phyloP scores from a whole-genome alignment of 148 eudicot species.

The Vaccinium macrocarpon region DNA sequence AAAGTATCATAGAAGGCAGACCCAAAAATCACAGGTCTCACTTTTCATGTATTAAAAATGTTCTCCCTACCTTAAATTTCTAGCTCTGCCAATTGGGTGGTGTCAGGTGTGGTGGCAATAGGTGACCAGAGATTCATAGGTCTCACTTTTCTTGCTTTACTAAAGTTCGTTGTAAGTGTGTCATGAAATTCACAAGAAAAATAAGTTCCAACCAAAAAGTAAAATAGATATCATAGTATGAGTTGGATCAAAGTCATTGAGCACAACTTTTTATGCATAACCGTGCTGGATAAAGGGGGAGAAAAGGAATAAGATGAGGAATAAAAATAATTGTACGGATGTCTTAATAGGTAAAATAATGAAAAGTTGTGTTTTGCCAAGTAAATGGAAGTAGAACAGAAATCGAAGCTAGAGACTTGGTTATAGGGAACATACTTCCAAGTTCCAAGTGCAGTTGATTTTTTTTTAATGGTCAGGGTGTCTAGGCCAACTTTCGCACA shows the following conservation, averaged over 20 bases:
- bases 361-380: not conserved
- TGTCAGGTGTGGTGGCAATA: no score
- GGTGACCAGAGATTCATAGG: no score
- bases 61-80: no score
- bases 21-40: no score
- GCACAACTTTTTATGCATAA: conserved; percentile 1
- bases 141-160: no score
- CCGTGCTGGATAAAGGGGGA: not conserved
- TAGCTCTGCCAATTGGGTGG: no score
- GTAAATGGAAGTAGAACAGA: not conserved
- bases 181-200: no score
- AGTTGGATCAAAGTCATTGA: not conserved
- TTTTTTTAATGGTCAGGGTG: not conserved
- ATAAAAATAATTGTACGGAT: not conserved
- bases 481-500: no score
- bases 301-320: not conserved
- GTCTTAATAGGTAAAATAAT: not conserved
- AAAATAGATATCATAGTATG: not conserved
- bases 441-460: not conserved
- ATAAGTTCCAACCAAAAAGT: not conserved
- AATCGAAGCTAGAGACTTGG: not conserved
- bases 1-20: no score
- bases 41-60: no score
- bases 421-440: not conserved
- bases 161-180: no score